Conservation (phyloP, 2,329 filamentous ascomycete species). For the Fusarium graminum region DNA sequence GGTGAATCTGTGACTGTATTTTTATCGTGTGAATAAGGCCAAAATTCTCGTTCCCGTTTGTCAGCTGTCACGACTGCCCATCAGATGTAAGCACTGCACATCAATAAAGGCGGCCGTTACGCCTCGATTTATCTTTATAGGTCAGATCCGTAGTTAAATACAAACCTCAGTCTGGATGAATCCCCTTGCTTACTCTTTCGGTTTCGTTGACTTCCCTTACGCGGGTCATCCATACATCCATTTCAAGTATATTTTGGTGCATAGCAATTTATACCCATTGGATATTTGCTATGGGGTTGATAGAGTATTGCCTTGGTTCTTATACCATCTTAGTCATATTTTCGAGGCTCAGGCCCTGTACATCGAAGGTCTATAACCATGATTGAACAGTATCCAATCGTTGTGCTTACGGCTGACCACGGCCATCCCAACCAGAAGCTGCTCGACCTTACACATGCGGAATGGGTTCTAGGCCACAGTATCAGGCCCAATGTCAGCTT, state of each 20-base stretch:
- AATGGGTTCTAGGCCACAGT: no score
- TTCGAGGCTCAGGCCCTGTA: not conserved
- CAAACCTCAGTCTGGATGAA: no score
- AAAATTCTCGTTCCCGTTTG: not conserved
- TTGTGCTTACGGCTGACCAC: slow-evolving; percentile 12
- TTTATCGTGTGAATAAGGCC: not conserved
- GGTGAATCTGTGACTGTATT: not conserved
- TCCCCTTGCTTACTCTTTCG: no score
- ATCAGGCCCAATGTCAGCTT: no score
- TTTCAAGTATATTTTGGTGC: no score
- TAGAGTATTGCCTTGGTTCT: not conserved
- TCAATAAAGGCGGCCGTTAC: not conserved
- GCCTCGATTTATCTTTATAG: not conserved
- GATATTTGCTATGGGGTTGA: not conserved
- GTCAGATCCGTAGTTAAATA: no score
- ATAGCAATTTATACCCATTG: no score
- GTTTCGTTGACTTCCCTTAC: no score
- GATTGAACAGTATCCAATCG: not conserved
- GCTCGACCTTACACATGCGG: no score
- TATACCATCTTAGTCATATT: not conserved
- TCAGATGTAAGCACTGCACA: slow-evolving; percentile 22
- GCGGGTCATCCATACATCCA: no score
- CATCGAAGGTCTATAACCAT: not conserved
- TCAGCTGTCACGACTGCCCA: slow-evolving; percentile 13
- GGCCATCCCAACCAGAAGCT: not conserved